Evolutionary conservation across 1,284 basidiomycete species (phyloP), one percentile per base, ranked within the genome.

Genomic region (Ustilago shanxiensis): DNA sequence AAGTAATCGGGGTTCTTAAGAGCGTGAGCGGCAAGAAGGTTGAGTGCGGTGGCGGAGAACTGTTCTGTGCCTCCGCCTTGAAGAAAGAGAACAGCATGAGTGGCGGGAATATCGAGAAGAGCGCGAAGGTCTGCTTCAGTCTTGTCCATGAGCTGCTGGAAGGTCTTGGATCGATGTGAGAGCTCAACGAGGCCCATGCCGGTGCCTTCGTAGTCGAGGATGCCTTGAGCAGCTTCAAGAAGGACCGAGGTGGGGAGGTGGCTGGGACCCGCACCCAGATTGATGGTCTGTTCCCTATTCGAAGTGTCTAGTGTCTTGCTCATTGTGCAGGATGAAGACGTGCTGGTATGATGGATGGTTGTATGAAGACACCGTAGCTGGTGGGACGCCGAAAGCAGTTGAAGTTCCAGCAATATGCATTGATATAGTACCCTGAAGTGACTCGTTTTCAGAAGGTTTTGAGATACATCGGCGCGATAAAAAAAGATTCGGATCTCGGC

Each of bases 41-140:
- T 86, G 58, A 86, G 79, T 16, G 83, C 78, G 1, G 82, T 81
- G 10, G 83, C 83, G 5, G 76, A 74, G 63, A 86, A 86, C 51
- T 86, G 84, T 59, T 85, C 84, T 3, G 83, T 84, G 3, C 84
- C 84, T 22, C 84, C 84, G 7, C 84, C 84, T 54, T 86, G 84
- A 22, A 76, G 41, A 59, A 86, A 86, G 22, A 86, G 71, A 11
- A 86, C 79, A 16, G 81, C 80, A 54, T 84, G 81, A 7, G 80
- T 59, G 31, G 83, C 76, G 1, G 83, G 82, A 1, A 86, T 73
- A 49, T 75, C 64, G 20, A 85, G 60, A 16, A 86, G 72, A 18
- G 66, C 45, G 5, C 84, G 77, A 49, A 86, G 60, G 37, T 85
- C 80, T 20, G 75, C 69, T 63, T 86, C 84, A 11, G 84, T 83